Conservation (phyloP, 2,329 filamentous ascomycete species). For the Xylariaceae sp. region DNA sequence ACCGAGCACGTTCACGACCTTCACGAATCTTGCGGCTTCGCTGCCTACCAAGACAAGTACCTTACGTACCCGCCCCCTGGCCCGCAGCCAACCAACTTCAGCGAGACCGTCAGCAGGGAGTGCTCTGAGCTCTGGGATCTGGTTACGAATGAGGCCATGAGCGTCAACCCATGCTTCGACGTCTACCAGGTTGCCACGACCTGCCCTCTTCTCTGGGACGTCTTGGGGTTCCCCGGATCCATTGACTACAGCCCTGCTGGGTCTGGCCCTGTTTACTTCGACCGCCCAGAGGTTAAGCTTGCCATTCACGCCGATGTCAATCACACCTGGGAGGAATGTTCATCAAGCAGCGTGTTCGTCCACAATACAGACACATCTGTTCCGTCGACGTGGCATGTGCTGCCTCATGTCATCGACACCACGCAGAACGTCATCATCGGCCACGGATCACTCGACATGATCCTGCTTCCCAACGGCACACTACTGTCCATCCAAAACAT, state of each 20-base stretch:
- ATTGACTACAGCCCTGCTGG: slow-evolving; percentile 58
- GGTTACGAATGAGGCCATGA: slow-evolving; percentile 44
- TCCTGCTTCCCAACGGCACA: slow-evolving; percentile 63
- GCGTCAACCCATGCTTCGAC: slow-evolving; percentile 63
- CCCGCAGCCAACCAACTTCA: slow-evolving; percentile 43
- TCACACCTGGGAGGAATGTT: slow-evolving; percentile 26
- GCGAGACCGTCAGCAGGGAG: slow-evolving; percentile 38
- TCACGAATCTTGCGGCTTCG: slow-evolving; percentile 52
- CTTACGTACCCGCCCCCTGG: slow-evolving; percentile 58
- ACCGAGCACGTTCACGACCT: slow-evolving; percentile 45
- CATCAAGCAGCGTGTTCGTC: slow-evolving; percentile 33
- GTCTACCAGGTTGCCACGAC: slow-evolving; percentile 62
- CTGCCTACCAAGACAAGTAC: slow-evolving; percentile 47
- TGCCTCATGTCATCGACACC: slow-evolving; percentile 67
- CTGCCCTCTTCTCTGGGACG: slow-evolving; percentile 63
- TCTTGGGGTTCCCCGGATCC: slow-evolving; percentile 50
- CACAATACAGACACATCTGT: slow-evolving; percentile 43
- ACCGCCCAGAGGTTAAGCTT: slow-evolving; percentile 62
- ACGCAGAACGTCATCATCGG: slow-evolving; percentile 69
- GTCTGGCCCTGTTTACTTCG: slow-evolving; percentile 57
- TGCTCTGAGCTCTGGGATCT: slow-evolving; percentile 51
- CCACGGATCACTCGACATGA: slow-evolving; percentile 65
- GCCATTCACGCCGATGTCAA: slow-evolving; percentile 59
- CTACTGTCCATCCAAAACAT: slow-evolving; percentile 73
- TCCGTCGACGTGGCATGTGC: slow-evolving; percentile 50